phyloP scores from a whole-genome alignment of 257 asterid species.

The Solanum tarijense region DNA sequence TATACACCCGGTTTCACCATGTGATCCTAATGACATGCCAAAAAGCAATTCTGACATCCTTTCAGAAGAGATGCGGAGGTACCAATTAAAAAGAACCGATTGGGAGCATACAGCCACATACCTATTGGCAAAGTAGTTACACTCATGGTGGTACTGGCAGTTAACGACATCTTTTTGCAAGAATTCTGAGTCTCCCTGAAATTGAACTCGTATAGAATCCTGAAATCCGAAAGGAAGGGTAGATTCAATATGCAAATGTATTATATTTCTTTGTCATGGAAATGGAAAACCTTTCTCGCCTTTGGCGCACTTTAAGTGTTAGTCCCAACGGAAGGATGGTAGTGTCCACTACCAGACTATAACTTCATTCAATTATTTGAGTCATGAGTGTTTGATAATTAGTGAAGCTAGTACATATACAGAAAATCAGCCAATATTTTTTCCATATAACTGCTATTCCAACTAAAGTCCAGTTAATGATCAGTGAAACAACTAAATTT shows the following conservation, averaged over 20 bases:
- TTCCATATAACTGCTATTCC: background rate
- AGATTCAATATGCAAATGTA: background rate
- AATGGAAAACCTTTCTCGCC: background rate
- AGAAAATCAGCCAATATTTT: background rate
- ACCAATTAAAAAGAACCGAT: background rate
- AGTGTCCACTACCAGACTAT: background rate
- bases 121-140: constrained; percentile 24
- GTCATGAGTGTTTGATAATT: background rate
- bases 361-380: background rate
- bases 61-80: background rate
- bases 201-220: background rate
- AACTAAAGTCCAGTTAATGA: background rate
- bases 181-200: background rate
- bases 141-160: constrained; percentile 16
- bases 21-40: background rate
- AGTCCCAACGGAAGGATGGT: background rate
- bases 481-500: background rate
- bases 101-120: constrained; percentile 1
- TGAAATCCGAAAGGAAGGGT: background rate
- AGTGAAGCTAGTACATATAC: background rate
- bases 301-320: background rate
- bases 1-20: background rate
- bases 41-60: background rate
- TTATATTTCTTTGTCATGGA: background rate
- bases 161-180: constrained; percentile 21